Evolutionary conservation across 2,329 filamentous ascomycete genomes (phyloP).

Genomic region (Neofusicoccum kwambonambiense): DNA sequence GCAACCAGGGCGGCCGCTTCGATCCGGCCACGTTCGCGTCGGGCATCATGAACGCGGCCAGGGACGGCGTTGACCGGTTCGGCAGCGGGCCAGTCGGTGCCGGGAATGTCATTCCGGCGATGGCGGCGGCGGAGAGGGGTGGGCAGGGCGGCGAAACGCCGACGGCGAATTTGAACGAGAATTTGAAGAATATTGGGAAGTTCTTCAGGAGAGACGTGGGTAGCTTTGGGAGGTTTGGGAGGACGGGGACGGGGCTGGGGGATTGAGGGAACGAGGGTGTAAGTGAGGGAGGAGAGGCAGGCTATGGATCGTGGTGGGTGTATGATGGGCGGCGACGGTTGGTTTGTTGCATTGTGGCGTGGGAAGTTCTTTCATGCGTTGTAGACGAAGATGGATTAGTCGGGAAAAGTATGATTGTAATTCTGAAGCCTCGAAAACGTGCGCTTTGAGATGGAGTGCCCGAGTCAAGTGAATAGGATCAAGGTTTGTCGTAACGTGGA

Average conservation of each 20-base stretch:
- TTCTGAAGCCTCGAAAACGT: background rate
- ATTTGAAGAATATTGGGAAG: conserved; percentile 91
- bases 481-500: no score
- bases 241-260: conserved; percentile 20
- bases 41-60: conserved; percentile 81
- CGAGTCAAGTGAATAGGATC: no score
- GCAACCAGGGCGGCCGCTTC: conserved; percentile 54
- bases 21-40: conserved; percentile 82
- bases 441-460: background rate
- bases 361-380: background rate
- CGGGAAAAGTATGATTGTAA: background rate
- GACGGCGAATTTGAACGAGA: conserved; percentile 81
- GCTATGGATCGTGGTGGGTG: no score
- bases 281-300: background rate
- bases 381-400: no score
- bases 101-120: conserved; percentile 31
- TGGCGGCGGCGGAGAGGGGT: conserved; percentile 24
- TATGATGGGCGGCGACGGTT: no score
- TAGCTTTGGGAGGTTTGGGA: conserved; percentile 37
- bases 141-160: conserved; percentile 36
- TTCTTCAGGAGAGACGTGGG: conserved; percentile 91
- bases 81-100: conserved; percentile 51
- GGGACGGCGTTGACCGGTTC: conserved; percentile 78
- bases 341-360: background rate
- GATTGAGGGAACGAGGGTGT: background rate